Evolutionary conservation across 148 eudicot genomes (phyloP).

Genomic region (Fagopyrum esculentum): DNA sequence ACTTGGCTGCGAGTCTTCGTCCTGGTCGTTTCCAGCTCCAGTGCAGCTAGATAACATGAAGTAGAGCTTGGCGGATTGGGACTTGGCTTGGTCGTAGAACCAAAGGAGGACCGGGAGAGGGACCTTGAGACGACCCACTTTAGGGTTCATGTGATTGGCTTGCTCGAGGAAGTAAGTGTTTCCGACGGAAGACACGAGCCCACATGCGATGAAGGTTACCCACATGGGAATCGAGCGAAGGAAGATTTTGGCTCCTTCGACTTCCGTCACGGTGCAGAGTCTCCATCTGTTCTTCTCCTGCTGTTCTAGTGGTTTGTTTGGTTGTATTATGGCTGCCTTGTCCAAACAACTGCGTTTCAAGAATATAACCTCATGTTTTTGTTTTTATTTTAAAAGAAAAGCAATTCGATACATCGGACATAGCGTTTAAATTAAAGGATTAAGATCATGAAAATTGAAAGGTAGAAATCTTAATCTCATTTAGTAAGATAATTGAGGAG

Average conservation of each 20-base stretch:
- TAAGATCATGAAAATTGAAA: too few species aligned
- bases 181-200: slow-evolving; percentile 32
- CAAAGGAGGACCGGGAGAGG: slow-evolving; percentile 27
- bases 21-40: not conserved
- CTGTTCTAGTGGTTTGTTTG: slow-evolving; percentile 14
- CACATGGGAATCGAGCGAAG: slow-evolving; percentile 39
- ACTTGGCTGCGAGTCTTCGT: not conserved
- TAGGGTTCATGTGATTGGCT: slow-evolving; percentile 33
- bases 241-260: slow-evolving; percentile 35
- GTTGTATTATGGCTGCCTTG: slow-evolving; percentile 39
- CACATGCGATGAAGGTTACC: slow-evolving; percentile 32
- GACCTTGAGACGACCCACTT: slow-evolving; percentile 26
- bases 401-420: too few species aligned
- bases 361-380: not conserved
- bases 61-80: not conserved
- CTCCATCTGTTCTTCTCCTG: slow-evolving; percentile 29
- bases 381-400: too few species aligned
- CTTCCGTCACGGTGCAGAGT: slow-evolving; percentile 34
- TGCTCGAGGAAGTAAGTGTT: slow-evolving; percentile 51
- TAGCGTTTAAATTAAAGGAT: too few species aligned
- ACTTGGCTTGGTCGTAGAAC: slow-evolving; percentile 19
- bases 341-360: slow-evolving; percentile 29
- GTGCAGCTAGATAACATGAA: not conserved
- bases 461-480: too few species aligned
- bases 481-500: too few species aligned